Percentiles rank a stretch among this genome's conserved stretches.
Conservation (phyloP, 75 land plant genomes). For the Pinus taeda region DNA sequence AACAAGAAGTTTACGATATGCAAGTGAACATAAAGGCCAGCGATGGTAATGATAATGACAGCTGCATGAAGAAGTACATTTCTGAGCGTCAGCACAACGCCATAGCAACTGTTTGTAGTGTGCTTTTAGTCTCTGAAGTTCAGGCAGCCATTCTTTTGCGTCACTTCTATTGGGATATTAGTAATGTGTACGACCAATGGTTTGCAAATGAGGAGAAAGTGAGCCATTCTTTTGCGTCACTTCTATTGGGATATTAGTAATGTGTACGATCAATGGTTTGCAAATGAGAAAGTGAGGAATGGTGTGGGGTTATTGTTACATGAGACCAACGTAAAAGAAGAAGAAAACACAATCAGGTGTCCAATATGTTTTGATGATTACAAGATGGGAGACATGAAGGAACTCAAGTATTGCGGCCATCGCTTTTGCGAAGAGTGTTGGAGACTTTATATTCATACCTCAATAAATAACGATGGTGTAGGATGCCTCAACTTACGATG, state of each 20-base stretch:
- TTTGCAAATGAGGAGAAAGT: background rate
- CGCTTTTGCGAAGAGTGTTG: too few species aligned
- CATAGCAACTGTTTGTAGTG: slow-evolving; percentile 33
- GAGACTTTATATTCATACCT: too few species aligned
- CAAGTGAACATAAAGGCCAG: too few species aligned
- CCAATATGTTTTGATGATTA: background rate
- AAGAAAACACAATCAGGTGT: background rate
- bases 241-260: slow-evolving; percentile 41
- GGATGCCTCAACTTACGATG: too few species aligned
- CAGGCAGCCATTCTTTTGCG: slow-evolving; percentile 55
- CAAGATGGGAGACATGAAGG: background rate
- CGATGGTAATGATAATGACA: too few species aligned
- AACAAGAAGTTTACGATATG: too few species aligned
- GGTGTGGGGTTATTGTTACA: background rate
- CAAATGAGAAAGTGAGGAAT: background rate
- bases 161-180: slow-evolving; percentile 52
- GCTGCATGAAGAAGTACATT: slow-evolving; percentile 38
- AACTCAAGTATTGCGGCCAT: background rate
- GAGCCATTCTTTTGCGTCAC: slow-evolving; percentile 40
- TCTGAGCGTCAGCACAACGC: slow-evolving; percentile 54
- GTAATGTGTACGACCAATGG: background rate
- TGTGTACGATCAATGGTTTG: background rate
- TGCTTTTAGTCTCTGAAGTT: slow-evolving; percentile 48
- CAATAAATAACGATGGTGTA: too few species aligned
- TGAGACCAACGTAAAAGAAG: too few species aligned